A percentile compares a stretch with the other conserved stretches of the same genome.
Evolutionary conservation across 495 filamentous ascomycete species (phyloP).

Genomic region (Talaromyces liani): DNA sequence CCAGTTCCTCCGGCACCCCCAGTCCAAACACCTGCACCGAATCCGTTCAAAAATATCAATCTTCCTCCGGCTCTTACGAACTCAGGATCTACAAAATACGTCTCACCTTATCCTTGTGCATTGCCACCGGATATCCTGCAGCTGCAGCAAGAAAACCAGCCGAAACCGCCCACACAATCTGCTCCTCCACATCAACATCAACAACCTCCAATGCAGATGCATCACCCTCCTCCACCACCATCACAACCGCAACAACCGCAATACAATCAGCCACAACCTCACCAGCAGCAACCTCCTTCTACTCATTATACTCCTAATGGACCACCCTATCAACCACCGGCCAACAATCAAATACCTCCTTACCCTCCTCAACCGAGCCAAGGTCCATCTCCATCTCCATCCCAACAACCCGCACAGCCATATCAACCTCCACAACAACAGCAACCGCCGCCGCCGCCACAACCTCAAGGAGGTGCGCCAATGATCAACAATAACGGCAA

Average conservation of each 20-base stretch:
- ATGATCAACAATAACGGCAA: not conserved
- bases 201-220: constrained; percentile 12
- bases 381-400: constrained; percentile 19
- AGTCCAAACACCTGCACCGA: constrained; percentile 22
- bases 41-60: constrained; percentile 32
- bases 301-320: constrained; percentile 13
- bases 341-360: constrained; percentile 17
- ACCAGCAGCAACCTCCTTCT: constrained; percentile 14
- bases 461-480: not conserved
- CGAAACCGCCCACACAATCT: constrained; percentile 18
- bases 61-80: constrained; percentile 38
- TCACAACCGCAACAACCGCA: constrained; percentile 12
- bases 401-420: constrained; percentile 26
- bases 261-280: constrained; percentile 17
- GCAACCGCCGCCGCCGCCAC: not conserved
- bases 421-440: constrained; percentile 14
- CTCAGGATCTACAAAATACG: constrained; percentile 32
- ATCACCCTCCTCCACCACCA: constrained; percentile 10
- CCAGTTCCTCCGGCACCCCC: constrained; percentile 12
- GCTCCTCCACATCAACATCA: constrained; percentile 12
- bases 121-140: constrained; percentile 27
- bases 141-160: constrained; percentile 20
- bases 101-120: constrained; percentile 36
- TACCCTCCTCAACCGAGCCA: constrained; percentile 18
- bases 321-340: constrained; percentile 12